Conservation (phyloP, 768 basidiomycete species). For the Phanerodontia chrysosporium region DNA sequence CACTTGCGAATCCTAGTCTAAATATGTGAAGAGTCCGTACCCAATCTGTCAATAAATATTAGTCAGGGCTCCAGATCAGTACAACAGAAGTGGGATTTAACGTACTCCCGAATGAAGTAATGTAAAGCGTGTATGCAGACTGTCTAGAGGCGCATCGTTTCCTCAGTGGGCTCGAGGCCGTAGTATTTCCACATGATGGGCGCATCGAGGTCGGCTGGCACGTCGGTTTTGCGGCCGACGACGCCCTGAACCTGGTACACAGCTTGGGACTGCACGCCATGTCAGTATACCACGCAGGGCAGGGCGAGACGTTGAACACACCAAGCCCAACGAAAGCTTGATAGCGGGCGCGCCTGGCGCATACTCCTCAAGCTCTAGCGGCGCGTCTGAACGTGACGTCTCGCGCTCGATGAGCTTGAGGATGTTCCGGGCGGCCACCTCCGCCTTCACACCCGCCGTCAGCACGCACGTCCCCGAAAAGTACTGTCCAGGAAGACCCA, state of each 20-base stretch:
- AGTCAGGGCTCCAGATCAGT: too few relatives aligned
- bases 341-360: constrained; percentile 46
- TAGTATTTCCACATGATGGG: constrained; percentile 42
- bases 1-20: too few relatives aligned
- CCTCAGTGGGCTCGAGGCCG: constrained; percentile 36
- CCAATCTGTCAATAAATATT: too few relatives aligned
- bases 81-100: too few relatives aligned
- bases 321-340: constrained; percentile 60
- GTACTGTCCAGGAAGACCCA: too few relatives aligned
- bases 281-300: neutral
- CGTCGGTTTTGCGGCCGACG: constrained; percentile 41
- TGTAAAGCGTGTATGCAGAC: neutral
- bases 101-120: neutral
- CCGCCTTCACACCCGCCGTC: constrained; percentile 33
- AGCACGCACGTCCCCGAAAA: too few relatives aligned
- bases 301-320: constrained; percentile 23
- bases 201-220: constrained; percentile 43
- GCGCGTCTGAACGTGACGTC: constrained; percentile 2
- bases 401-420: constrained; percentile 35
- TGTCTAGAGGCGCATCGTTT: constrained; percentile 20
- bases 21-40: too few relatives aligned
- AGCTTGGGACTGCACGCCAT: constrained; percentile 31
- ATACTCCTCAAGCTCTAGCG: constrained; percentile 38
- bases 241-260: constrained; percentile 44
- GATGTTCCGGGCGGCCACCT: constrained; percentile 54